Conservation (phyloP, 768 basidiomycete species). For the Dacryopinax spathularia region DNA sequence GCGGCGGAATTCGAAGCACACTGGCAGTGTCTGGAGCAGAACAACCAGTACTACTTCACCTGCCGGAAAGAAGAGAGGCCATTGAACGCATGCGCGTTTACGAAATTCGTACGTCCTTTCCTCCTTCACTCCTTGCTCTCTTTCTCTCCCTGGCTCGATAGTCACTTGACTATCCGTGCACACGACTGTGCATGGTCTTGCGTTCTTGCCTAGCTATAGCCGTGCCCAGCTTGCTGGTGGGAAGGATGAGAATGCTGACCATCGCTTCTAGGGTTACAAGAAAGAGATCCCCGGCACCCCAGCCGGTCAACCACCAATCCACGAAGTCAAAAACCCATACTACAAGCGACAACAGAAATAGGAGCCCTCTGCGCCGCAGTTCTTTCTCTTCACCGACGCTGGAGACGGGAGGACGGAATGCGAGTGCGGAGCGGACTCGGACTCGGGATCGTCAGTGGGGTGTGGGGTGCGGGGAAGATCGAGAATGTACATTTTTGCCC, state of each 20-base stretch:
- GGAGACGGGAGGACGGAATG: no score
- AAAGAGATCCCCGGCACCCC: slow-evolving; percentile 88
- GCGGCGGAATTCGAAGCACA: slow-evolving; percentile 73
- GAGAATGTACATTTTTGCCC: no score
- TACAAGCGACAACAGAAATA: slow-evolving; percentile 77
- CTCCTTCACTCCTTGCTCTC: background rate
- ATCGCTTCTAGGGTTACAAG: slow-evolving; percentile 51
- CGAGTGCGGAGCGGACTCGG: no score
- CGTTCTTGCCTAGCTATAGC: no score
- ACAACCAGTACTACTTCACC: slow-evolving; percentile 89
- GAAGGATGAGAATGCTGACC: no score
- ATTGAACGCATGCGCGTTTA: slow-evolving; percentile 89
- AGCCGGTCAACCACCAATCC: slow-evolving; percentile 64
- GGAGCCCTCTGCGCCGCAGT: no score
- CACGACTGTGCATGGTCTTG: no score
- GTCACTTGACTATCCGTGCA: no score
- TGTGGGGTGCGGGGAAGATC: no score
- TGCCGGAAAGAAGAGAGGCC: slow-evolving; percentile 81
- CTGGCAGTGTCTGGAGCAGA: slow-evolving; percentile 85
- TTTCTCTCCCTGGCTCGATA: background rate
- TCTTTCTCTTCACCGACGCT: no score
- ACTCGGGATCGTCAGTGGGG: no score
- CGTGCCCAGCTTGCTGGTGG: no score
- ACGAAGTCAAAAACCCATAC: slow-evolving; percentile 76
- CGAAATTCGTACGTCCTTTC: slow-evolving; percentile 64